Conservation (phyloP, 2,329 filamentous ascomycete genomes). For the Metarhizium robertsii region DNA sequence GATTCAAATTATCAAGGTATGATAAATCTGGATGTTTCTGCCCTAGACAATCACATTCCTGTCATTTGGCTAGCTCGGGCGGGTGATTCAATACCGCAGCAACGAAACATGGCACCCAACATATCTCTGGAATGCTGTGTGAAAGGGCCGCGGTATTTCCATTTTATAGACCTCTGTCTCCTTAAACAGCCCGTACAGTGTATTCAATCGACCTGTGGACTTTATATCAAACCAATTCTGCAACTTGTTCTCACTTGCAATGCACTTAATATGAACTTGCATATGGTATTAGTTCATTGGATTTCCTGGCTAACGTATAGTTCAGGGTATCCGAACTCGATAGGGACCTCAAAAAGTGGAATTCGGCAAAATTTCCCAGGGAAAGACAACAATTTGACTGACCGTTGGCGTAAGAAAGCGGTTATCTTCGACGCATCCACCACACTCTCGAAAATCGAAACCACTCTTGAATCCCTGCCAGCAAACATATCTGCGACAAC, state of each 20-base stretch:
- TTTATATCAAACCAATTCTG: not conserved
- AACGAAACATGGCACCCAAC: not conserved
- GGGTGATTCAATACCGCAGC: not conserved
- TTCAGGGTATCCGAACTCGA: constrained; percentile 2
- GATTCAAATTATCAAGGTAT: not conserved
- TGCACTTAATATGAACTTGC: constrained; percentile 5
- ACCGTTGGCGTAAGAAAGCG: not conserved
- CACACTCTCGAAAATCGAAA: not conserved
- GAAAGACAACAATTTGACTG: not conserved
- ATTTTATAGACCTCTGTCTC: not conserved
- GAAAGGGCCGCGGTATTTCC: not conserved
- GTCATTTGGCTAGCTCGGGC: not conserved
- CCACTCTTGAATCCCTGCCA: not conserved
- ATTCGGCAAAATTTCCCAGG: not conserved
- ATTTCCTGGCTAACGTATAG: constrained; percentile 9
- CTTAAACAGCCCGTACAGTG: not conserved
- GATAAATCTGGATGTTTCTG: not conserved
- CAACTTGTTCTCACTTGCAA: not conserved
- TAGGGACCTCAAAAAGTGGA: constrained; percentile 1
- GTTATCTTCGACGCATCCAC: not conserved
- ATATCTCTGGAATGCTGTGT: not conserved
- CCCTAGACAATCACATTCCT: not conserved
- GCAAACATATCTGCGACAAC: not conserved
- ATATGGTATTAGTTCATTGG: constrained; percentile 2
- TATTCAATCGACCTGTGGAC: not conserved